A percentile compares a stretch with the other conserved stretches of the same genome.
phyloP scores from a whole-genome alignment of 208 protist species.

The Naegleria gruberi region DNA sequence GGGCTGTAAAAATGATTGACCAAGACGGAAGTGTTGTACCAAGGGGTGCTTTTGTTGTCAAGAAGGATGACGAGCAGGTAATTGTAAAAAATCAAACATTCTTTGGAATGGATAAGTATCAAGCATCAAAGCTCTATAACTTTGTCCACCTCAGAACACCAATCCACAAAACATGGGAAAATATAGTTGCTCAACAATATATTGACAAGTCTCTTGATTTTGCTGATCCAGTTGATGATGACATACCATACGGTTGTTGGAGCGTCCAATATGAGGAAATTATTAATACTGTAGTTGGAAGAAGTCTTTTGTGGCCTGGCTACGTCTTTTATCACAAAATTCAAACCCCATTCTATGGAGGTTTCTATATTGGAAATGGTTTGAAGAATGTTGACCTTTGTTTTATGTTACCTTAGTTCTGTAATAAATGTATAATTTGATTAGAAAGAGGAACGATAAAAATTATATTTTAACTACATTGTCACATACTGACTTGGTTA shows the following conservation, averaged over 20 bases:
- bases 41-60: slow-evolving; percentile 6
- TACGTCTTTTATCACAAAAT: slow-evolving; percentile 19
- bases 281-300: not conserved
- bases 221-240: slow-evolving; percentile 2
- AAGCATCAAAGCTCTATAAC: not conserved
- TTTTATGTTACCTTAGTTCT: slow-evolving; percentile 13
- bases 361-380: slow-evolving; percentile 14
- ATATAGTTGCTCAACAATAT: not conserved
- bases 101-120: slow-evolving; percentile 2
- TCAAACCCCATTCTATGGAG: not conserved
- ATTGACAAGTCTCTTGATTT: slow-evolving; percentile 15
- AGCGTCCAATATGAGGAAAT: not conserved
- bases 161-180: not conserved
- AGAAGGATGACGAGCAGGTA: not conserved
- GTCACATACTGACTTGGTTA: too few relatives aligned
- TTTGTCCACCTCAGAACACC: slow-evolving; percentile 14
- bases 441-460: too few relatives aligned
- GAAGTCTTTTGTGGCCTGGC: slow-evolving; percentile 17
- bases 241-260: slow-evolving; percentile 12
- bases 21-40: slow-evolving; percentile 2
- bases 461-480: too few relatives aligned
- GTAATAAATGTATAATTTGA: too few relatives aligned
- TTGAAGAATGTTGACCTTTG: slow-evolving; percentile 16
- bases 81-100: slow-evolving; percentile 22
- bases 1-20: not conserved